Evolutionary conservation across 2,329 filamentous ascomycete species (phyloP), one percentile per base, ranked within the genome.

Genomic region (Purpureocillium lavendulum): DNA sequence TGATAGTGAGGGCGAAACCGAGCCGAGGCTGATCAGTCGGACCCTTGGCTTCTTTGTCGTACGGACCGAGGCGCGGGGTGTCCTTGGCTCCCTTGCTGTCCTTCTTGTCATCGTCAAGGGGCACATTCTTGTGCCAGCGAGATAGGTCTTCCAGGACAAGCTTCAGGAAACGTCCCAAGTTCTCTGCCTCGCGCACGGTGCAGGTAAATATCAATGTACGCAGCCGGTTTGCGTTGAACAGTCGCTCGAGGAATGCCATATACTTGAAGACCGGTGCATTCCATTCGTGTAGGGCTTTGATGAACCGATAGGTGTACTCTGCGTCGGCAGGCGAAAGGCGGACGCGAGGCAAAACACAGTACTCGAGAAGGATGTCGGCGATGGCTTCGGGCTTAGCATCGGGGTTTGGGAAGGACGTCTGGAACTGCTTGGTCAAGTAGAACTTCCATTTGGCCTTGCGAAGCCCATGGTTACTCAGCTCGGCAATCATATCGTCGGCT

Each of bases 261-360:
- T 92, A 82, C 53, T 84, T 82, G 66, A 98, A 97, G 45, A 87
- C 86, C 0, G 87, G 82, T 1, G 87, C 83, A 15, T 86, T 87
- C 43, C 80, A 83, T 42, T 82, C 81, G 60, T 98, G 92, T 39
- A 98, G 73, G 52, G 87, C 87, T 53, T 86, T 88, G 54, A 97
- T 69, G 66, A 97, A 82, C 48, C 81, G 79, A 62, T 89, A 94
- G 40, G 80, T 83, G 64, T 87, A 98, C 49, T 94, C 87, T 1
- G 90, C 86, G 58, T 98, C 92, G 36, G 84, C 74, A 2, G 87
- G 79, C 1, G 89, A 95, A 24, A 95, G 69, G 18, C 92, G 73
- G 14, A 94, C 71, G 32, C 92, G 82, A 9, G 92, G 92, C n/a
- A 97, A 63, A 49, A 98, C 80, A 57, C 92, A 98, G 51, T 94